Conservation (phyloP, 2,329 filamentous ascomycete genomes). For the Fusarium pininemorale region DNA sequence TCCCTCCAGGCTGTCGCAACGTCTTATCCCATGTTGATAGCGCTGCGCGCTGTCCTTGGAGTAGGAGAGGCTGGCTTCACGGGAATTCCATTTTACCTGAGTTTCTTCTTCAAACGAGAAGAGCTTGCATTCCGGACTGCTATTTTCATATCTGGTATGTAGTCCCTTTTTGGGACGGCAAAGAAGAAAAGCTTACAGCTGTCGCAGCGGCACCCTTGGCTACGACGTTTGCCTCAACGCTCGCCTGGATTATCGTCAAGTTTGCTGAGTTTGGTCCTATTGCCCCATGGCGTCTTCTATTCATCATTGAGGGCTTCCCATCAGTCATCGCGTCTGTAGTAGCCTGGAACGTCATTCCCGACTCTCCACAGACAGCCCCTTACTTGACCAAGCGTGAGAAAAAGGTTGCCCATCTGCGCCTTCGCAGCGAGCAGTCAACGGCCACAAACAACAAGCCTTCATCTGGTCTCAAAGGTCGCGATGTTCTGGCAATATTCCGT, state of each 20-base stretch:
- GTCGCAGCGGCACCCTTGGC: conserved; percentile 80
- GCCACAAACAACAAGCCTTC: conserved; percentile 27
- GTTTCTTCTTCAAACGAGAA: conserved; percentile 69
- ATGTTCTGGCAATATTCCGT: conserved; percentile 60
- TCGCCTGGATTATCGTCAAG: conserved; percentile 82
- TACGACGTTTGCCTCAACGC: conserved; percentile 78
- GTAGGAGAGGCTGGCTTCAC: conserved; percentile 73
- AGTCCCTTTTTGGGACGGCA: conserved; percentile 9
- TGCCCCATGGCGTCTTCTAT: conserved; percentile 85
- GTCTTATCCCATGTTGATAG: conserved; percentile 68
- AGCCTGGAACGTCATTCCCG: conserved; percentile 80
- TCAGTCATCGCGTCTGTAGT: conserved; percentile 78
- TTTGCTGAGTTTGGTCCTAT: conserved; percentile 72
- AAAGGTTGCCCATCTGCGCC: conserved; percentile 75
- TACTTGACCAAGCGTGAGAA: conserved; percentile 72
- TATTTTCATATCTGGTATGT: conserved; percentile 78
- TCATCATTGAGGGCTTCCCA: conserved; percentile 86
- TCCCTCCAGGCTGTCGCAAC: conserved; percentile 75
- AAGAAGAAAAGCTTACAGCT: conserved; percentile 44
- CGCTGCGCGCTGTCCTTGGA: conserved; percentile 65
- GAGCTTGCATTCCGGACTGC: conserved; percentile 89
- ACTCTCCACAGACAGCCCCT: conserved; percentile 72
- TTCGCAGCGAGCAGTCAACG: conserved; percentile 60
- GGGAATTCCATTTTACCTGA: conserved; percentile 70
- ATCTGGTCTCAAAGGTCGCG: conserved; percentile 60